Percentiles rank a stretch among this genome's conserved stretches.
Evolutionary conservation across 495 filamentous ascomycete genomes (phyloP).

Genomic region (Xylaria grammica): DNA sequence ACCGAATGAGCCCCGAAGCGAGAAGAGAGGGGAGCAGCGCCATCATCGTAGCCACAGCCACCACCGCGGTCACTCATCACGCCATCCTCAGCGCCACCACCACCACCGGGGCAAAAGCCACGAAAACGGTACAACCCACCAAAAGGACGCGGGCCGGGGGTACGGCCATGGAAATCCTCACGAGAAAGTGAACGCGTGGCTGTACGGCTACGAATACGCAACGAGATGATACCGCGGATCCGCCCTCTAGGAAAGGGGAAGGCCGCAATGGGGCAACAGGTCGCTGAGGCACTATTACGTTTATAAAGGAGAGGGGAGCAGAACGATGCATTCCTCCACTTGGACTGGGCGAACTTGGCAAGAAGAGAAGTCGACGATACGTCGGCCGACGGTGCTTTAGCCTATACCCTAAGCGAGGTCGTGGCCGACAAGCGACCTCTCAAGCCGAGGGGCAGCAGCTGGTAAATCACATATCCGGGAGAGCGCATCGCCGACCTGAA

Average conservation of each 20-base stretch:
- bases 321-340: not conserved
- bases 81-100: not conserved
- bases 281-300: not conserved
- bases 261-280: too few relatives aligned
- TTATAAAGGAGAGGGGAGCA: not conserved
- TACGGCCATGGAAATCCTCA: not conserved
- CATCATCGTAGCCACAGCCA: not conserved
- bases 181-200: slow-evolving; percentile 1
- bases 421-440: not conserved
- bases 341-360: too few relatives aligned
- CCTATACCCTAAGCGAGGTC: not conserved
- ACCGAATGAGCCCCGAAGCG: not conserved
- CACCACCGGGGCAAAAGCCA: slow-evolving; percentile 4
- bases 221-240: not conserved
- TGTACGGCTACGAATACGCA: not conserved
- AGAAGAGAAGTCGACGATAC: too few relatives aligned
- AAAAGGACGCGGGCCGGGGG: not conserved
- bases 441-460: not conserved
- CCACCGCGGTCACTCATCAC: not conserved
- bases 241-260: not conserved
- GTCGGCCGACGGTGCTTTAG: not conserved
- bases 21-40: not conserved
- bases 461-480: not conserved
- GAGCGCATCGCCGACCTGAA: not conserved
- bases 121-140: not conserved